phyloP scores from a whole-genome alignment of 176 grass and related monocot species.

The Tillandsia fasciculata region DNA sequence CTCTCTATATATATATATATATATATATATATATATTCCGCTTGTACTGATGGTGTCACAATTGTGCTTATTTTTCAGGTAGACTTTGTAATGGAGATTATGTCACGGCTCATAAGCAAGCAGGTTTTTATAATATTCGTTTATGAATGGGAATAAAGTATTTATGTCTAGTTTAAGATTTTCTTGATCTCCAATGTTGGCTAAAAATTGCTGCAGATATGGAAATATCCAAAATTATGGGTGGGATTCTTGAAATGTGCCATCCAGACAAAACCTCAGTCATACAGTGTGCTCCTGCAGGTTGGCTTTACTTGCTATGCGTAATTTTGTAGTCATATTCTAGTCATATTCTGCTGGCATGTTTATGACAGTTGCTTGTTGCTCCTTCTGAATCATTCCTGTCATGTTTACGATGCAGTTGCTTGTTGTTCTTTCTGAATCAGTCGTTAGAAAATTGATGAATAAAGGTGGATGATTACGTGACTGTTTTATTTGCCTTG shows the following conservation, averaged over 20 bases:
- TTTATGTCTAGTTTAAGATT: not conserved
- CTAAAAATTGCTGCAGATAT: conserved; percentile 46
- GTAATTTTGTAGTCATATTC: not conserved
- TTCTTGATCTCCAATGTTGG: conserved; percentile 17
- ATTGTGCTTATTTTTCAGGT: conserved; percentile 38
- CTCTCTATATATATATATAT: no score
- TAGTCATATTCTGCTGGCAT: not conserved
- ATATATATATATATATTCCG: not conserved
- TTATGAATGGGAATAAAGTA: not conserved
- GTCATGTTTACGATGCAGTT: not conserved
- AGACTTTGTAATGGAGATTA: conserved; percentile 93
- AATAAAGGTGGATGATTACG: no score
- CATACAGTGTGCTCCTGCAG: conserved; percentile 83
- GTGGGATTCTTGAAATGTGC: conserved; percentile 87
- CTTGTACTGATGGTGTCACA: not conserved
- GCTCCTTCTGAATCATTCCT: not conserved
- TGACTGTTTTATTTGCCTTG: no score
- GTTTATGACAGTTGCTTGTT: not conserved
- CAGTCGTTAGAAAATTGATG: no score
- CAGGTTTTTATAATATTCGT: conserved; percentile 36
- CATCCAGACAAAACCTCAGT: conserved; percentile 87
- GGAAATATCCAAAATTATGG: conserved; percentile 98
- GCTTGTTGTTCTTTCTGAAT: no score
- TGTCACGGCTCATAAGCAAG: conserved; percentile 81
- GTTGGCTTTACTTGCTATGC: conserved; percentile 17